A percentile compares a stretch with the other conserved stretches of the same genome.
Evolutionary conservation across 371 early-diverging fungal species (phyloP).

Genomic region (Syncephalastrum contaminatum): DNA sequence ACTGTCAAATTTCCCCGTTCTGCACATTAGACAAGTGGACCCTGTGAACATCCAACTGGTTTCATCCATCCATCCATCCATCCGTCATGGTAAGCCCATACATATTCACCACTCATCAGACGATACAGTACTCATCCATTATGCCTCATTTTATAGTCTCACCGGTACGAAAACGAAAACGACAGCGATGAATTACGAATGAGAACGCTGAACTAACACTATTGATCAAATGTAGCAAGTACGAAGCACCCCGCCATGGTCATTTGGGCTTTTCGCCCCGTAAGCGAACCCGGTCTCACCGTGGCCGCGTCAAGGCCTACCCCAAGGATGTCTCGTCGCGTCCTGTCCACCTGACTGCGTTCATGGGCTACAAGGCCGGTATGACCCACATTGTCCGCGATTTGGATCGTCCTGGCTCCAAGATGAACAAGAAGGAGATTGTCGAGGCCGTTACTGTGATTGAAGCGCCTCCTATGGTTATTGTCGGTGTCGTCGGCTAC

Average conservation of each 20-base stretch:
- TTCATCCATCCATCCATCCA: too few relatives aligned
- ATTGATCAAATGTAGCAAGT: too few relatives aligned
- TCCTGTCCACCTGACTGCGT: conserved; percentile 98
- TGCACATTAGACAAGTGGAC: too few relatives aligned
- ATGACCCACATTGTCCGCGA: conserved; percentile 99
- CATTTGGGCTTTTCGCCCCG: conserved; percentile 99
- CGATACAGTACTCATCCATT: too few relatives aligned
- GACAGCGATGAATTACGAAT: too few relatives aligned
- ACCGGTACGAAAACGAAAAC: too few relatives aligned
- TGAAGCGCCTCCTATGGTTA: conserved; percentile 98
- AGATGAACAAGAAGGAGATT: conserved; percentile 99
- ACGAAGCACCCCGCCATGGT: conserved; percentile 92
- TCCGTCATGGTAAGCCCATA: too few relatives aligned
- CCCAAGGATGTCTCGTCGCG: conserved; percentile 97
- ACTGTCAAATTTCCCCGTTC: too few relatives aligned
- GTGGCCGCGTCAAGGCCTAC: conserved; percentile 98
- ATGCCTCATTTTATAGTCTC: too few relatives aligned
- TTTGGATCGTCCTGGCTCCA: conserved; percentile 97
- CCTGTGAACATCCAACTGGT: too few relatives aligned
- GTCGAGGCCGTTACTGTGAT: conserved; percentile 99
- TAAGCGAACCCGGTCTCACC: conserved; percentile 95
- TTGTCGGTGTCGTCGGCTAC: conserved; percentile 99
- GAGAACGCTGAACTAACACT: too few relatives aligned
- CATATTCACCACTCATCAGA: too few relatives aligned
- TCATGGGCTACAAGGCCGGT: conserved; percentile 99